Evolutionary conservation across 2,329 filamentous ascomycete genomes (phyloP), one percentile per base, ranked within the genome.

Genomic region (Phaeosphaeria sp.): DNA sequence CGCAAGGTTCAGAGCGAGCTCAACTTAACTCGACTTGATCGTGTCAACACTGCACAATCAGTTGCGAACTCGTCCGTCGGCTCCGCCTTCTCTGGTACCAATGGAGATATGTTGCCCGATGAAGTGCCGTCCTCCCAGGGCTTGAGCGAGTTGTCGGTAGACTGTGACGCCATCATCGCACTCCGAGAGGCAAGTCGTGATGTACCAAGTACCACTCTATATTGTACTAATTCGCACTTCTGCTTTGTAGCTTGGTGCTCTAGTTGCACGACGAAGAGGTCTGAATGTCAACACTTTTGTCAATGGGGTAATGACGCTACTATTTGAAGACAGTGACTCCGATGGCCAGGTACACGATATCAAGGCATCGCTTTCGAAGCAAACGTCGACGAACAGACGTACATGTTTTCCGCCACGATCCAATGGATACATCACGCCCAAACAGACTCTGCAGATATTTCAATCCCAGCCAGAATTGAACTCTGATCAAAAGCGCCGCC

Each of bases 41-140:
- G 56, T 11, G 43, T 52, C 2, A 47, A 44, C 1, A n/a, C 39
- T 18, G 36, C 54, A 17, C 52, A 51, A 10, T 62, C 64, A n/a
- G 20, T 50, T 4, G 43, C 60, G 1, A 53, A 49, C 18, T 70
- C 65, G 6, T 43, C 39, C 11, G 33, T 55, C 6, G 63, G 65
- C 17, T 77, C 76, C n/a, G 71, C 66, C 0, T 77, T 77, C 55
- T 77, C 72, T 22, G 71, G 59, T 46, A 63, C 63, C 42, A 64
- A 60, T 22, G 75, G 73, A 17, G 73, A 76, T 56, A 52, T 66
- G 20, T 63, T 74, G 25, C 69, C 68, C 9, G 73, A 78, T 49
- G 72, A 76, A 48, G 49, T 60, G 6, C 20, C n/a, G 11, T 52
- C 57, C 36, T 47, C 53, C 36, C 48, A 48, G 20, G 30, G 27